Conservation (phyloP, 1,284 basidiomycete species). For the Naganishia cerealis region DNA sequence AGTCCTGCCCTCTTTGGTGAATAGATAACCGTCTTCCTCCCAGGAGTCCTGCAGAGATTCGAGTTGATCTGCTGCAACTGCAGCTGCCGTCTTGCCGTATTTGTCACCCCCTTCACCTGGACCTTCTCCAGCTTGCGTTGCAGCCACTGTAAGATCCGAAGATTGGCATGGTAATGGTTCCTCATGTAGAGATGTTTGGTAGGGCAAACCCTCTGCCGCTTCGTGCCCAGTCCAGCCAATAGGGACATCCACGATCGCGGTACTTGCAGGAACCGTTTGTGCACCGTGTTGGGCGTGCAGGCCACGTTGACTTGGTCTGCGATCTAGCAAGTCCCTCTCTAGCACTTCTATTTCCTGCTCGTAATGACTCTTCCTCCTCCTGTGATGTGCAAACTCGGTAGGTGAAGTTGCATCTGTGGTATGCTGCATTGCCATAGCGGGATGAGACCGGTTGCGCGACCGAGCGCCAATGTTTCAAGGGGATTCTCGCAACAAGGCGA, state of each 20-base stretch:
- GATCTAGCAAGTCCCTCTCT: slow-evolving; percentile 25
- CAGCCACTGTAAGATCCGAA: slow-evolving; percentile 18
- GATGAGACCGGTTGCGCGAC: slow-evolving; percentile 11
- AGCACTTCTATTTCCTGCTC: slow-evolving; percentile 24
- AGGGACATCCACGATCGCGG: background rate
- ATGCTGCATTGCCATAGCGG: background rate
- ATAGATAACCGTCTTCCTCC: slow-evolving; percentile 24
- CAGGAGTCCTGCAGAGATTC: slow-evolving; percentile 7
- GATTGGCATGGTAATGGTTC: slow-evolving; percentile 14
- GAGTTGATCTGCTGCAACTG: background rate
- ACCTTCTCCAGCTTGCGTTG: background rate
- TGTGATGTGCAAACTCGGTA: background rate
- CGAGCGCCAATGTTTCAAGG: background rate
- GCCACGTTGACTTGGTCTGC: slow-evolving; percentile 4
- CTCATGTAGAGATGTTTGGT: background rate
- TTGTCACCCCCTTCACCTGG: background rate
- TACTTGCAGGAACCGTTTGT: background rate
- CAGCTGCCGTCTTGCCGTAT: background rate
- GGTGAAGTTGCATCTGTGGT: background rate
- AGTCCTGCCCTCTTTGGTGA: slow-evolving; percentile 21
- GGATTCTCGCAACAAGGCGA: background rate
- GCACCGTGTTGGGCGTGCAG: background rate
- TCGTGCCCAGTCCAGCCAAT: background rate
- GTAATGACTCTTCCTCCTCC: slow-evolving; percentile 14
- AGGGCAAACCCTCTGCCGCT: background rate